A percentile compares a stretch with the other conserved stretches of the same genome.
phyloP scores from a whole-genome alignment of 2,329 filamentous ascomycete species.

The Tetracladium maxilliforme region DNA sequence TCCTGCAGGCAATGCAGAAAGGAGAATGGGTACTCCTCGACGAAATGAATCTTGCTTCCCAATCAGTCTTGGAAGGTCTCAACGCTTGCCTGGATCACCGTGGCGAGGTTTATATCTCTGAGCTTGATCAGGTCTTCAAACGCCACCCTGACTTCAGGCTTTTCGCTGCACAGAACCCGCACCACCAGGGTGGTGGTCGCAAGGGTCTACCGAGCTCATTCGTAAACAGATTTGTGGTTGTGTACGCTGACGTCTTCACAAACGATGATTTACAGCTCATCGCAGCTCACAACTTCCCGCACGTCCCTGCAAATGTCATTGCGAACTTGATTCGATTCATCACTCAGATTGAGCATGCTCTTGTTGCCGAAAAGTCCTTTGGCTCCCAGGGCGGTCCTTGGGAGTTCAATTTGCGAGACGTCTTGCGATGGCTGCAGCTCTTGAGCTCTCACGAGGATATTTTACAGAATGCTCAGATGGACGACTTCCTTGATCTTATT shows the following conservation, averaged over 20 bases:
- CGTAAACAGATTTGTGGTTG: constrained; percentile 94
- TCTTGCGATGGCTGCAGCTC: constrained; percentile 73
- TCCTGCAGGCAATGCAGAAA: constrained; percentile 89
- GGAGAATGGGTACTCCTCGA: constrained; percentile 95
- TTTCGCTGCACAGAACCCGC: constrained; percentile 94
- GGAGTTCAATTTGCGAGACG: constrained; percentile 92
- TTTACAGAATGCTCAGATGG: constrained; percentile 40
- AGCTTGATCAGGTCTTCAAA: constrained; percentile 86
- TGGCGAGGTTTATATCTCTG: constrained; percentile 88
- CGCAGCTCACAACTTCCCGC: constrained; percentile 62
- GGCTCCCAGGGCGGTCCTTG: constrained; percentile 62
- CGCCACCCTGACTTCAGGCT: constrained; percentile 83
- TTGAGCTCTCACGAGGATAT: constrained; percentile 45
- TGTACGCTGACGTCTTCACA: constrained; percentile 85
- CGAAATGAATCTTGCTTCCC: constrained; percentile 97
- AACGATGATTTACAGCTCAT: constrained; percentile 71
- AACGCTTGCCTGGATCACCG: constrained; percentile 96
- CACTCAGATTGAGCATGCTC: constrained; percentile 59
- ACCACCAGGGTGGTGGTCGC: constrained; percentile 88
- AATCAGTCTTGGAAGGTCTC: constrained; percentile 88
- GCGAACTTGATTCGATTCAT: constrained; percentile 64
- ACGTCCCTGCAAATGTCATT: constrained; percentile 42
- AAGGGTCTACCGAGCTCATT: constrained; percentile 93
- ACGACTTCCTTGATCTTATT: constrained; percentile 68
- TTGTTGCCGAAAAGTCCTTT: constrained; percentile 43